Percentiles rank a stretch among this genome's conserved stretches.
These are phyloP conservation scores for Neospora caninum DNA, from an alignment of 169 alveolate species.

Conservation along the genomic window DNA sequence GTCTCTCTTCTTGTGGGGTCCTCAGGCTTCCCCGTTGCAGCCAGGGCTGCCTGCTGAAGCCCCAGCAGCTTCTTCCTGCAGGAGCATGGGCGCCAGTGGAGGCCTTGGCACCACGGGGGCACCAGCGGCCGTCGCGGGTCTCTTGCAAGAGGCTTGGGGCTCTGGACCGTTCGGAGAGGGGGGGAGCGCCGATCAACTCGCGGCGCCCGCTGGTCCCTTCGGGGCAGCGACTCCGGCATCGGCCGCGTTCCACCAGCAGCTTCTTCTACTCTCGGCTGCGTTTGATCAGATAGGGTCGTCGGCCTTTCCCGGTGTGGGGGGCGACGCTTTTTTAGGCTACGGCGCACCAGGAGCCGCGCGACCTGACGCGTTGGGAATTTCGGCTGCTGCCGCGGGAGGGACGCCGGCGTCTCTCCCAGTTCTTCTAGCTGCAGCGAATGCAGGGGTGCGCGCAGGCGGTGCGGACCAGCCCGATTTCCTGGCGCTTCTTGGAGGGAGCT, in stretches of 20 bases:
- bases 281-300: not conserved
- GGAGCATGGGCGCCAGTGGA: not conserved
- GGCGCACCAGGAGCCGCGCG: not conserved
- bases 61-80: not conserved
- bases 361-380: not conserved
- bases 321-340: not conserved
- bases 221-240: not conserved
- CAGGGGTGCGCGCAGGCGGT: not conserved
- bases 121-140: not conserved
- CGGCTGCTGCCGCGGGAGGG: not conserved
- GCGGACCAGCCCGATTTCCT: not conserved
- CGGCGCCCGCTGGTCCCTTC: not conserved
- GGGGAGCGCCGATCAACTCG: not conserved
- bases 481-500: not conserved
- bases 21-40: not conserved
- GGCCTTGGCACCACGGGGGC: not conserved
- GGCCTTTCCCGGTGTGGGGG: not conserved
- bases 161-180: not conserved
- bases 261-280: not conserved
- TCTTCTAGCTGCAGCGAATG: not conserved
- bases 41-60: not conserved
- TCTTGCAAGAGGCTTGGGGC: not conserved
- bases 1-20: not conserved
- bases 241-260: conserved; percentile 6
- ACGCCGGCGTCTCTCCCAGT: not conserved